phyloP scores from a whole-genome alignment of 306 rosid genomes.

The Delonix regia region DNA sequence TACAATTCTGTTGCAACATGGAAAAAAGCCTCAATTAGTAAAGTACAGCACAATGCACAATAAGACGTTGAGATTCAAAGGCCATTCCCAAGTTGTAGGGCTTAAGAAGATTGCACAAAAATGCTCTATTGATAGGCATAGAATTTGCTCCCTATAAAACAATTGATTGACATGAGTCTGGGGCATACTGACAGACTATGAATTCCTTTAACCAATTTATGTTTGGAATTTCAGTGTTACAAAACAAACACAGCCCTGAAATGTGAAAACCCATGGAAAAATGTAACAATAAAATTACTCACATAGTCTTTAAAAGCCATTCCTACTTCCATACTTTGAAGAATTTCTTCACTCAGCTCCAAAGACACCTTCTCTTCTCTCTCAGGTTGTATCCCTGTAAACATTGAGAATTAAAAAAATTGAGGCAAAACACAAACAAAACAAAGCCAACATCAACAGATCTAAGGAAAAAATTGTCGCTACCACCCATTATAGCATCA shows the following conservation, averaged over 20 bases:
- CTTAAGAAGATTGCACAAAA: not conserved
- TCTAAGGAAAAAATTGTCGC: not conserved
- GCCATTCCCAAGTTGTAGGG: not conserved
- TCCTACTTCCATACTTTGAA: constrained; percentile 99
- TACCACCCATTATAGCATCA: constrained; percentile 61
- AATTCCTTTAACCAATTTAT: not conserved
- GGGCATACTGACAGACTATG: not conserved
- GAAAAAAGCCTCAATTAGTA: not conserved
- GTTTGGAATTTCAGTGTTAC: not conserved
- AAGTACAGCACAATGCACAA: not conserved
- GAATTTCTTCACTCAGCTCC: constrained; percentile 91
- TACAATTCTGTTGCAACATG: constrained; percentile 64
- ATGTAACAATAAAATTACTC: not conserved
- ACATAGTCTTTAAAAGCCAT: constrained; percentile 93
- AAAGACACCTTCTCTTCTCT: constrained; percentile 90
- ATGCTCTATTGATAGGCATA: not conserved
- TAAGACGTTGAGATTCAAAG: not conserved
- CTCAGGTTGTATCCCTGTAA: constrained; percentile 63
- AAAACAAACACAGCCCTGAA: constrained; percentile 4
- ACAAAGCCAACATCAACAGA: not conserved
- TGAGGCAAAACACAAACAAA: not conserved
- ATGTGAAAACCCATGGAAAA: not conserved
- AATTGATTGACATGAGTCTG: not conserved
- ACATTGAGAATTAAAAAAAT: constrained; percentile 10
- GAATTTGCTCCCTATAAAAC: not conserved